Percentiles rank a stretch among this genome's conserved stretches.
Evolutionary conservation across 2,329 filamentous ascomycete genomes (phyloP).

Genomic region (Arachnomyces sp.): DNA sequence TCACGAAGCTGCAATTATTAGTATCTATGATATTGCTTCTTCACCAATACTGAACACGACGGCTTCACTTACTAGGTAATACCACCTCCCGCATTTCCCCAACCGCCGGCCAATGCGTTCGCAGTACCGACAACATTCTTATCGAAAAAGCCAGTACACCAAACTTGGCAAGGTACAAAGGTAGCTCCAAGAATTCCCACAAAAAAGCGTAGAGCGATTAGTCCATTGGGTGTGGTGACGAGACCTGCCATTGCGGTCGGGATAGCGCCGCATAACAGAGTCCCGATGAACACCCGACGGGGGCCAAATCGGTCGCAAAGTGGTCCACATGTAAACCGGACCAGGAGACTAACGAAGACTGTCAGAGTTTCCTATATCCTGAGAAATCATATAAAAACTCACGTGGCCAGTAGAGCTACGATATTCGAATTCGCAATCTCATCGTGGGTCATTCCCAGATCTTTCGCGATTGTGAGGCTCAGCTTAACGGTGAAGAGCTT

Average conservation of each 20-base stretch:
- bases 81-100: constrained; percentile 80
- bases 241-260: constrained; percentile 76
- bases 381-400: constrained; percentile 19
- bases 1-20: constrained; percentile 53
- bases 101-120: constrained; percentile 75
- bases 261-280: constrained; percentile 68
- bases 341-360: constrained; percentile 48
- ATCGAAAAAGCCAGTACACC: constrained; percentile 88
- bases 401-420: constrained; percentile 65
- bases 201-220: constrained; percentile 38
- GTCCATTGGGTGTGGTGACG: constrained; percentile 53
- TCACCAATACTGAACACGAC: not conserved
- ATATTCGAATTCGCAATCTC: constrained; percentile 88
- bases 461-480: constrained; percentile 68
- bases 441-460: constrained; percentile 60
- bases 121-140: constrained; percentile 85
- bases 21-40: constrained; percentile 1
- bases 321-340: constrained; percentile 70
- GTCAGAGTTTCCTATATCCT: not conserved
- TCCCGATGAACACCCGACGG: constrained; percentile 67
- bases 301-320: constrained; percentile 81
- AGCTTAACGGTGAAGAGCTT: constrained; percentile 34
- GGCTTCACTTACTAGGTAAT: constrained; percentile 57
- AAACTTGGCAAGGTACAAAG: constrained; percentile 64
- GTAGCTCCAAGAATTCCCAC: constrained; percentile 36